Percentiles rank a stretch among this genome's conserved stretches.
phyloP scores from a whole-genome alignment of 345 rosid genomes.

The Aquilaria sinensis region DNA sequence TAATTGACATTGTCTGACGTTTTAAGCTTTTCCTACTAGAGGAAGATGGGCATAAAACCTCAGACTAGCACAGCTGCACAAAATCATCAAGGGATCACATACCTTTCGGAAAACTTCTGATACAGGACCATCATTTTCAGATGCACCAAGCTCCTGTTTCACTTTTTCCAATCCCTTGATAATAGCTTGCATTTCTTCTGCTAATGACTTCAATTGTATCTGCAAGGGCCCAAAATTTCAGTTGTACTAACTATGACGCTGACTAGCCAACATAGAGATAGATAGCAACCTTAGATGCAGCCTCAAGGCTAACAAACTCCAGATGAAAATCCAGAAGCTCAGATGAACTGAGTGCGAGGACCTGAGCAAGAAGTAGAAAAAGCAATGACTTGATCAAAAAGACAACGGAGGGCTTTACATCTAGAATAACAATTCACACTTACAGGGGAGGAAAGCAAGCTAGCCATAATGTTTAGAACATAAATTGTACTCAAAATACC shows the following conservation, averaged over 20 bases:
- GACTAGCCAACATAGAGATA: conserved; percentile 8
- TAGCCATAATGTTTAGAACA: background rate
- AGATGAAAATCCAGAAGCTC: conserved; percentile 72
- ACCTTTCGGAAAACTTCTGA: conserved; percentile 88
- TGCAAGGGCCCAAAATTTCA: conserved; percentile 27
- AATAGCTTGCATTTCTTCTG: conserved; percentile 99
- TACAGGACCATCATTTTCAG: conserved; percentile 92
- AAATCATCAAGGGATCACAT: conserved; percentile 12
- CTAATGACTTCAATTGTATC: conserved; percentile 95
- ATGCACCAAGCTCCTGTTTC: conserved; percentile 78
- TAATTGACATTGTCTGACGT: no score
- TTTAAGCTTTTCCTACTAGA: no score
- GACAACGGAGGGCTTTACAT: background rate
- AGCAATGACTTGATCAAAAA: conserved; percentile 2
- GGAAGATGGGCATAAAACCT: no score
- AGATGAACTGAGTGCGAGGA: conserved; percentile 70
- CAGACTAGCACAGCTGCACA: background rate
- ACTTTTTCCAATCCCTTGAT: conserved; percentile 93
- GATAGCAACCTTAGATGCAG: conserved; percentile 70
- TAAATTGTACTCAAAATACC: conserved; percentile 31
- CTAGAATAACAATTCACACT: background rate
- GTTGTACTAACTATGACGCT: conserved; percentile 7
- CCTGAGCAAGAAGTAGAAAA: conserved; percentile 35
- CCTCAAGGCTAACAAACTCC: conserved; percentile 82
- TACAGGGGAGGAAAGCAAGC: background rate